phyloP scores from a whole-genome alignment of 805 yeast genomes.

The Metschnikowia santaceciliae region DNA sequence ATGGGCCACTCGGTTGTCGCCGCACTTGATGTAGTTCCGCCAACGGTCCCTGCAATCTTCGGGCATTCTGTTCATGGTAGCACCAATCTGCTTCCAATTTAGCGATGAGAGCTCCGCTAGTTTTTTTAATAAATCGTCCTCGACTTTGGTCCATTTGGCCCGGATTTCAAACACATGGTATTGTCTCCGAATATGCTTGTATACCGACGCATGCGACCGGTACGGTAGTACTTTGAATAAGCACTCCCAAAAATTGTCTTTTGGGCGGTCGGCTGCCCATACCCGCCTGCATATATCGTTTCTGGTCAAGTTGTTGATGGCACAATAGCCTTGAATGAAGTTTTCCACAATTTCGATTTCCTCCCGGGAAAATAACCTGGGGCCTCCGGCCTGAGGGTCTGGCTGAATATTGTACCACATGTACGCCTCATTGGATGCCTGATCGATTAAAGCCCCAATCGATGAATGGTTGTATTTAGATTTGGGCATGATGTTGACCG shows the following conservation, averaged over 20 bases:
- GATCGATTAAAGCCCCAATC: slow-evolving; percentile 32
- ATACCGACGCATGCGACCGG: slow-evolving; percentile 83
- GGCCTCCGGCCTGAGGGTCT: slow-evolving; percentile 24
- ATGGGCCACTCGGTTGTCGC: slow-evolving; percentile 65
- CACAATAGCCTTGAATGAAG: slow-evolving; percentile 67
- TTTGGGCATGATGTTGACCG: slow-evolving; percentile 4
- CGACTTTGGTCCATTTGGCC: slow-evolving; percentile 86
- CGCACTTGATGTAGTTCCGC: slow-evolving; percentile 94
- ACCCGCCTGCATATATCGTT: slow-evolving; percentile 75
- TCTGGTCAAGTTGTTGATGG: slow-evolving; percentile 56
- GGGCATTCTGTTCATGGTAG: slow-evolving; percentile 84
- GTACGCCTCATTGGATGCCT: slow-evolving; percentile 33
- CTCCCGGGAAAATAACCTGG: slow-evolving; percentile 51
- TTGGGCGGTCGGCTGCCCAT: slow-evolving; percentile 81
- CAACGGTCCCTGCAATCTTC: slow-evolving; percentile 96
- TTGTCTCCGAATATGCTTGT: slow-evolving; percentile 87
- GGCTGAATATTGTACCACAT: slow-evolving; percentile 31
- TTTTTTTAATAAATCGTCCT: slow-evolving; percentile 63
- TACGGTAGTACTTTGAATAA: slow-evolving; percentile 76
- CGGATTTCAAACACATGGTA: slow-evolving; percentile 84
- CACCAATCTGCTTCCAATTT: slow-evolving; percentile 86
- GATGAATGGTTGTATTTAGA: slow-evolving; percentile 26
- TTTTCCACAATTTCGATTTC: slow-evolving; percentile 71
- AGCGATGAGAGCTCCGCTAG: slow-evolving; percentile 67
- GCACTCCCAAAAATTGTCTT: slow-evolving; percentile 87